Conservation (phyloP, 1,284 basidiomycete species). For the Testicularia cyperi region DNA sequence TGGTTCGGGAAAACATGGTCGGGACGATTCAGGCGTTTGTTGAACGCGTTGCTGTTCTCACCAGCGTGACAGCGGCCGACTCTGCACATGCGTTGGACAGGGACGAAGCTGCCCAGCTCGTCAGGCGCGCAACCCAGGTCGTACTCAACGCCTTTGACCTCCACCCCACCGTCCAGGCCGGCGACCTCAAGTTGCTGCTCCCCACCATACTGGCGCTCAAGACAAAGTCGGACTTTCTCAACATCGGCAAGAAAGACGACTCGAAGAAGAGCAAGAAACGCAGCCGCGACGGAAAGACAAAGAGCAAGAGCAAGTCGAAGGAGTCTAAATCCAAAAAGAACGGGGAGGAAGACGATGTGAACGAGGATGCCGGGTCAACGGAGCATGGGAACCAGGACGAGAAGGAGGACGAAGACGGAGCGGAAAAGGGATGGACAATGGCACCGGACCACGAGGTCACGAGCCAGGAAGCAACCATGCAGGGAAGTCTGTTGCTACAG, state of each 20-base stretch:
- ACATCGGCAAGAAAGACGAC: too few species aligned
- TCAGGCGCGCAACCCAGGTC: constrained; percentile 10
- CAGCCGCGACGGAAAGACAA: neutral
- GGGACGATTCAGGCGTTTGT: constrained; percentile 21
- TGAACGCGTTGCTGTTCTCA: constrained; percentile 9
- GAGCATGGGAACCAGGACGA: constrained; percentile 7
- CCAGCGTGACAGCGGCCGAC: too few species aligned
- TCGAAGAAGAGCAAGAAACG: neutral
- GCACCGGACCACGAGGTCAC: constrained; percentile 13
- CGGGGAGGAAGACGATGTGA: neutral
- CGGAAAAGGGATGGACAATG: constrained; percentile 10
- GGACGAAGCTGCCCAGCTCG: constrained; percentile 7
- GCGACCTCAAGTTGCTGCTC: constrained; percentile 17
- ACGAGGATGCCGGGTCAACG: too few species aligned
- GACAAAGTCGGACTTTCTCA: too few species aligned
- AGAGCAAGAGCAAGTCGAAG: neutral
- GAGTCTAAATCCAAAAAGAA: neutral
- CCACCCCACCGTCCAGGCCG: constrained; percentile 2
- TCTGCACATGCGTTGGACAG: neutral
- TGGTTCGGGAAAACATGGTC: constrained; percentile 35
- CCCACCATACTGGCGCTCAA: constrained; percentile 28
- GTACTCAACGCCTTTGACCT: constrained; percentile 18
- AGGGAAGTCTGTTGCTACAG: constrained; percentile 54
- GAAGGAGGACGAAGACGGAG: constrained; percentile 8
- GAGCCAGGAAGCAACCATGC: constrained; percentile 18